Base-by-base conservation (phyloP, 2,329 filamentous ascomycete species). In the Penicillium sp. region DNA sequence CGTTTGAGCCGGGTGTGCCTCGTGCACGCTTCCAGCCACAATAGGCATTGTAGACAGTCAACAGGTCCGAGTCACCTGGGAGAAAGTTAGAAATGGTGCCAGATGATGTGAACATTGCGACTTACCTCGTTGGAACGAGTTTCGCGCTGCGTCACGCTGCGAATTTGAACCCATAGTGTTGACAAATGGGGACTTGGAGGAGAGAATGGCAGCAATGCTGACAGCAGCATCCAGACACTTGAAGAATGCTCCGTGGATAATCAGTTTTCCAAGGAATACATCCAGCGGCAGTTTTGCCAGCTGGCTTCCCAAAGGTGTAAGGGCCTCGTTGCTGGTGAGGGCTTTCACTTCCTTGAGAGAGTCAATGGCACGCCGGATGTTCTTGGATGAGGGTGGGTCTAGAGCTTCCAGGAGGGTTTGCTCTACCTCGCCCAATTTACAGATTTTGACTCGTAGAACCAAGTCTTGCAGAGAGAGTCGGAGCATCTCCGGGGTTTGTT, bases 401-500 rank as follows among this genome's bases (percentile, higher is more conserved):
- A 99, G 81, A 3, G 95, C 95, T 73, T 93, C 87, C 23, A 89
- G 85, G 10, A 99, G 81, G 0, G 93, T 97, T 66, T 93, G 86
- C 71, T 98, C 93, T 53, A 98, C 96, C 42, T 91, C 89, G 11
- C 95, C 95, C 44, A 99, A 85, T 69, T 96, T 96, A 80, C 93
- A 99, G 46, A 97, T 96, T 77, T 99, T 99, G 63, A 98, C 93
- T 9, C 95, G 88, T 72, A 99, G 93, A 5, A 96, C 92, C 11
- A 99, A 81, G 69, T 99, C 95, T 74, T 99, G 95, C 11, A 99
- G 80, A 0, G 95, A 97, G 4, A 99, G 80, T 0, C 95, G 89
- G 42, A 99, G 85, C 87, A 99, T 96, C 74, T 99, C 95, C 0
- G 95, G 96, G 0, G 92, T 96, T 77, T 98, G 95, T 70, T 97